Base-by-base conservation (phyloP, 768 basidiomycete species). In the Lactifluus echinatus region DNA sequence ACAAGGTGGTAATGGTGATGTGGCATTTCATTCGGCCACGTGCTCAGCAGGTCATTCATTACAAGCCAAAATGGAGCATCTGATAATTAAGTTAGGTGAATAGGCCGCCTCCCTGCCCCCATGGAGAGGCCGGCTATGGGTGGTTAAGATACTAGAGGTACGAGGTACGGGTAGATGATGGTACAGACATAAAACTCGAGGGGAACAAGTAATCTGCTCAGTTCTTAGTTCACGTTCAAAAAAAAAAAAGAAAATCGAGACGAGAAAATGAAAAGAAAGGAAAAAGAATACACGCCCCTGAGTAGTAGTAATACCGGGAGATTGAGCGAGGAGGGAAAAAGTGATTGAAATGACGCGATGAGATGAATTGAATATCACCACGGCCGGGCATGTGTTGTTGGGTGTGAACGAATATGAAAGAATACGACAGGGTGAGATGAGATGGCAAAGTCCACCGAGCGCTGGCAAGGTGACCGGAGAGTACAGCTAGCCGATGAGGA, bases 31-130 rank as follows among this genome's bases (percentile, higher is more conserved):
- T 21, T 40, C n/a, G 19, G 4, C 19, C 47, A 55, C 54, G 23
- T 34, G 37, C 19, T 24, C 17, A 8, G 19, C 29, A 4, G 10
- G 31, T 31, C 5, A 31, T 4, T 31, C 31, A 53, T 36, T 58
- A 47, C 50, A 58, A 34, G 50, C 6, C 36, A 47, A 56, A 52
- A 57, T 50, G 46, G 50, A 57, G 55, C 59, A 60, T 49, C 44
- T 60, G 59, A 46, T 51, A 36, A 57, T 40, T 51, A 43, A 57
- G n/a, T 59, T 60, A 57, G 49, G 55, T 52, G 55, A 60, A 60
- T 60, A 60, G 44, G 28, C 56, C 44, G 36, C 37, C 17, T 10
- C 42, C 24, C 53, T 17, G n/a, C n/a, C n/a, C n/a, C 48, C 40
- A 34, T 37, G 21, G 40, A 29, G 42, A 48, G 55, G 28, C 36